Conservation (phyloP, 1,284 basidiomycete species). For the Ganoderma lingzhi region DNA sequence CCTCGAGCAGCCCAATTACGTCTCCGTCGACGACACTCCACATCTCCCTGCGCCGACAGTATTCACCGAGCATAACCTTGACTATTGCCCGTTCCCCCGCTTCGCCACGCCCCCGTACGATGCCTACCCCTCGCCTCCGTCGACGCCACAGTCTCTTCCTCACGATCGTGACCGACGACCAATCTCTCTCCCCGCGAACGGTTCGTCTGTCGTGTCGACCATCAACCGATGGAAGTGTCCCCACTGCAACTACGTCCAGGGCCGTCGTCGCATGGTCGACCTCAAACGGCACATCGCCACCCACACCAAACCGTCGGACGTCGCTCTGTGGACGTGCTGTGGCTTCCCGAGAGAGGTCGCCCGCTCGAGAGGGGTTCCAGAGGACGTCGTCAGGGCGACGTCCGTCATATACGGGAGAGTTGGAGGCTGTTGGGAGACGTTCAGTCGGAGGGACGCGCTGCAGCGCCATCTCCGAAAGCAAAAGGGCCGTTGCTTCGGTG, state of each 20-base stretch:
- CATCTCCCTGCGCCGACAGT: neutral
- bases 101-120: neutral
- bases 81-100: neutral
- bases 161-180: neutral
- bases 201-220: neutral
- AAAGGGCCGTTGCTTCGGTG: slow-evolving; percentile 50
- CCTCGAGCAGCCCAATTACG: neutral
- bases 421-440: slow-evolving; percentile 59
- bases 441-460: slow-evolving; percentile 65
- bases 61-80: neutral
- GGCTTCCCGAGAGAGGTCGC: slow-evolving; percentile 5
- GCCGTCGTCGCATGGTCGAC: slow-evolving; percentile 13
- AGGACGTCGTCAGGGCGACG: slow-evolving; percentile 5
- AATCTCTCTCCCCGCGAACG: neutral
- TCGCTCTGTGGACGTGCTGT: slow-evolving; percentile 15
- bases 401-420: neutral
- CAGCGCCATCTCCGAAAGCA: slow-evolving; percentile 60
- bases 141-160: neutral
- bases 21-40: neutral
- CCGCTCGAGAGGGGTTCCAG: neutral
- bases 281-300: slow-evolving; percentile 15
- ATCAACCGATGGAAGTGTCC: slow-evolving; percentile 8
- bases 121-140: neutral
- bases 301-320: slow-evolving; percentile 8
- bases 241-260: slow-evolving; percentile 13